A percentile compares a stretch with the other conserved stretches of the same genome.
Evolutionary conservation across 306 rosid species (phyloP).

Genomic region (Ziziphus jujuba): DNA sequence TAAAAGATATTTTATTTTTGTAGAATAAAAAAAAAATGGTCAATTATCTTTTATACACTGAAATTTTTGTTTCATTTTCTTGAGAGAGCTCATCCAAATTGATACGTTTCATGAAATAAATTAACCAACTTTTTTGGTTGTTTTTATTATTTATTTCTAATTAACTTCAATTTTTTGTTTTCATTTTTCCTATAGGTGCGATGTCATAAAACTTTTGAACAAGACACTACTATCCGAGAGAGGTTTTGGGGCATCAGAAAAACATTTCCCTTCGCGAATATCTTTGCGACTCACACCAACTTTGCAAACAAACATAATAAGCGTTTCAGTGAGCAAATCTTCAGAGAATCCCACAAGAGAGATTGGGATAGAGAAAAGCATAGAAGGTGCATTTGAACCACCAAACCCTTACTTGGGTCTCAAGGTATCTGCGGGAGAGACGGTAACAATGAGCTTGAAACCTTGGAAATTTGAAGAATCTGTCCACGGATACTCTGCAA

Average conservation of each 20-base stretch:
- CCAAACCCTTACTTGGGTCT: slow-evolving; percentile 58
- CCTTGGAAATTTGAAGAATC: slow-evolving; percentile 94
- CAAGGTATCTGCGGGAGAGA: slow-evolving; percentile 62
- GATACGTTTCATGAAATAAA: no score
- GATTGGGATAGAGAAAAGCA: slow-evolving; percentile 50
- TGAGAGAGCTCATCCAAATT: no score
- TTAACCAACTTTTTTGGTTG: no score
- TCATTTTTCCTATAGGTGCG: slow-evolving; percentile 52
- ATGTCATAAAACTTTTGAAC: slow-evolving; percentile 59
- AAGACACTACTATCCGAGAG: slow-evolving; percentile 59
- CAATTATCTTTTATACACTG: no score
- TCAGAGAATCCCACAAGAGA: slow-evolving; percentile 75
- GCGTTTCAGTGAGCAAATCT: slow-evolving; percentile 81
- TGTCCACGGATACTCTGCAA: slow-evolving; percentile 71
- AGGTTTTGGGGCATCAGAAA: slow-evolving; percentile 74
- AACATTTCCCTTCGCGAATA: slow-evolving; percentile 86
- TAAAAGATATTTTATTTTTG: no score
- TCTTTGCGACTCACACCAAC: slow-evolving; percentile 74
- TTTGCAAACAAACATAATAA: slow-evolving; percentile 52
- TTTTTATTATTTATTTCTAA: no score
- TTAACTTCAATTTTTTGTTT: no score
- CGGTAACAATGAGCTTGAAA: slow-evolving; percentile 55
- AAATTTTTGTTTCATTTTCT: no score
- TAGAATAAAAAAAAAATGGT: no score
- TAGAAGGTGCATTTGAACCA: slow-evolving; percentile 77